Conservation (phyloP, 441 rosid species). For the Rhodomyrtus psidioides region DNA sequence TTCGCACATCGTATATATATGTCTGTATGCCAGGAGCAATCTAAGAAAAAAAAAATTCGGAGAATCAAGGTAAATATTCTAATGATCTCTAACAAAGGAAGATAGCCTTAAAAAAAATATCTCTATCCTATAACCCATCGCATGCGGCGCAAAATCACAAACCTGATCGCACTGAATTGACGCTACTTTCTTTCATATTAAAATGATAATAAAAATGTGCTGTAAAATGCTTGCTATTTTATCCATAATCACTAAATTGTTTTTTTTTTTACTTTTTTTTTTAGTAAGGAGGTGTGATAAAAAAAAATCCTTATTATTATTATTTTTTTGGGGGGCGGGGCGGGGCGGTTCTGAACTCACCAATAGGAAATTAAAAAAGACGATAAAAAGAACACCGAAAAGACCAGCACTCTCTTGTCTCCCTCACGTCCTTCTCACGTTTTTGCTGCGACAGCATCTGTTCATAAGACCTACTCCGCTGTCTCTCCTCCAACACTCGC, state of each 20-base stretch:
- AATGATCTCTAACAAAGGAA: neutral
- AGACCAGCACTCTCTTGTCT: too few relatives aligned
- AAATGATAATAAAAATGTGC: neutral
- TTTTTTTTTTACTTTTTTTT: neutral
- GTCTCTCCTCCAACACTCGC: neutral
- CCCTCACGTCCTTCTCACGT: neutral
- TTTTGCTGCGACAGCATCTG: neutral
- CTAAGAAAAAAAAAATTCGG: neutral
- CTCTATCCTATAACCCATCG: neutral
- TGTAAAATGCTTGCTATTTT: neutral
- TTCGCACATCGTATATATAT: neutral
- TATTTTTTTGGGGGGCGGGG: too few relatives aligned
- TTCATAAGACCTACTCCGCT: neutral
- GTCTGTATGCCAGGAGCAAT: neutral
- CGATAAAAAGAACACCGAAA: neutral
- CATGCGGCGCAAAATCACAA: neutral
- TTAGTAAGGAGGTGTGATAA: neutral
- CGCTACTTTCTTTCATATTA: neutral
- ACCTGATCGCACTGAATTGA: neutral
- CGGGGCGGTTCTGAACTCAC: neutral
- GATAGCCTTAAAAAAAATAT: neutral
- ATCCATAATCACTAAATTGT: neutral
- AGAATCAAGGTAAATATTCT: neutral
- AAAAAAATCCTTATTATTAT: too few relatives aligned
- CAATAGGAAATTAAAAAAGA: neutral